Evolutionary conservation across 352 stramenopile genomes (phyloP).

Genomic region (Phytophthora pini): DNA sequence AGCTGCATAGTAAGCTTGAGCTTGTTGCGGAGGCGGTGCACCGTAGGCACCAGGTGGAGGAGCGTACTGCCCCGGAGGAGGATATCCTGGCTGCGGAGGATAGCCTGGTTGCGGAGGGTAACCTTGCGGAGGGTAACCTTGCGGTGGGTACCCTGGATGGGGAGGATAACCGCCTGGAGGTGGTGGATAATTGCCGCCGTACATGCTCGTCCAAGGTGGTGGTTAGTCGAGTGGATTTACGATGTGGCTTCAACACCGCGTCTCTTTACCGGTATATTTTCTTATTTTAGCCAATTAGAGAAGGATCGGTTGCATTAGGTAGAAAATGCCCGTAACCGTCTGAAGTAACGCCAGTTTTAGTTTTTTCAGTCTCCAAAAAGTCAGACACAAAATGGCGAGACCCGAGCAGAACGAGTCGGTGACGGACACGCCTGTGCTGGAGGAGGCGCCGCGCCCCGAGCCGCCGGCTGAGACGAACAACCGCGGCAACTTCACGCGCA

Average conservation of each 20-base stretch:
- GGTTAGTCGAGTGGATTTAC: constrained; percentile 21
- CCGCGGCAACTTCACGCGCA: constrained; percentile 89
- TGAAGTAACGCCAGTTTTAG: constrained; percentile 24
- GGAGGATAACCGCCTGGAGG: constrained; percentile 10
- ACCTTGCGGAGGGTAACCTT: constrained; percentile 34
- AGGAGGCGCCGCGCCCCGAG: constrained; percentile 41
- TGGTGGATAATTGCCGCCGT: constrained; percentile 29
- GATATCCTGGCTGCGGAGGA: constrained; percentile 39
- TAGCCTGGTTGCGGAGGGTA: constrained; percentile 26
- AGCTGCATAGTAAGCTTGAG: constrained; percentile 70
- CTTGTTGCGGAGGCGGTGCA: constrained; percentile 42
- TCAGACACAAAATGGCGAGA: constrained; percentile 27
- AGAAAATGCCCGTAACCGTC: neutral
- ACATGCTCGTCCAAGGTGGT: constrained; percentile 25
- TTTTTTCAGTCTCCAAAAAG: neutral
- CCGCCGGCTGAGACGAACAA: constrained; percentile 59
- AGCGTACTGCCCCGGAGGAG: constrained; percentile 38
- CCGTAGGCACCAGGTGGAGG: constrained; percentile 43
- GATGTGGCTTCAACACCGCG: constrained; percentile 35
- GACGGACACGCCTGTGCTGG: constrained; percentile 67
- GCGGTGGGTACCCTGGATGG: constrained; percentile 28
- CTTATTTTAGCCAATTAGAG: too few species aligned
- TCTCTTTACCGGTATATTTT: constrained; percentile 12
- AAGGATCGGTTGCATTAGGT: too few species aligned
- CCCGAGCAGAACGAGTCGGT: constrained; percentile 34